Conservation (phyloP, 345 rosid species). For the Linum lewisii region DNA sequence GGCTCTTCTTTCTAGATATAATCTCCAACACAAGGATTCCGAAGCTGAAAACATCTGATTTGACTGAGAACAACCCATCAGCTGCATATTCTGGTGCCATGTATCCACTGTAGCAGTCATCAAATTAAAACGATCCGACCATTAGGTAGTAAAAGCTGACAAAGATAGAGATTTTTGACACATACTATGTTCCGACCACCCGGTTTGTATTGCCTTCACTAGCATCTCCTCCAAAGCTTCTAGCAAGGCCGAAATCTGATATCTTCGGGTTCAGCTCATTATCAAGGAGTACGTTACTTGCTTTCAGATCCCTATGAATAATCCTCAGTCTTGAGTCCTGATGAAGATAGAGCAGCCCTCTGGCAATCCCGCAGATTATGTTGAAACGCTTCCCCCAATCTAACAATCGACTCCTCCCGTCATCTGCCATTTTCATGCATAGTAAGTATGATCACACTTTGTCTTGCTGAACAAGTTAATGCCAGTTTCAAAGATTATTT, state of each 20-base stretch:
- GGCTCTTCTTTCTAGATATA: too few species aligned
- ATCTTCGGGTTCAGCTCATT: neutral
- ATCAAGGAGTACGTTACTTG: neutral
- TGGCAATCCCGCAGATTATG: neutral
- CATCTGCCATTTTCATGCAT: neutral
- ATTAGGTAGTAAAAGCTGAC: too few species aligned
- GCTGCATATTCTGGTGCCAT: too few species aligned
- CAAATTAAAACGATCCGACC: too few species aligned
- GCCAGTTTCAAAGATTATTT: neutral
- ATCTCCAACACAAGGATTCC: too few species aligned
- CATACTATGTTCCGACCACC: constrained; percentile 3
- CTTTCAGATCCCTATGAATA: neutral
- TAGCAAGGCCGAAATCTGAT: neutral
- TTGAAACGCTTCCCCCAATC: neutral
- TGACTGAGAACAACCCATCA: too few species aligned
- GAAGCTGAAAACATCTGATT: too few species aligned
- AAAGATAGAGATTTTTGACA: neutral
- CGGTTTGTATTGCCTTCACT: neutral
- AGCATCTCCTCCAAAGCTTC: neutral
- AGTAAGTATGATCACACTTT: neutral
- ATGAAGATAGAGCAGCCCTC: constrained; percentile 4
- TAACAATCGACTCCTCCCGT: neutral
- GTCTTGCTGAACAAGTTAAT: neutral
- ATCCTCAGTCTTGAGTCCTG: neutral
- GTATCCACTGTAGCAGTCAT: too few species aligned